Evolutionary conservation across 441 rosid species (phyloP).

Genomic region (Eruca vesicaria): DNA sequence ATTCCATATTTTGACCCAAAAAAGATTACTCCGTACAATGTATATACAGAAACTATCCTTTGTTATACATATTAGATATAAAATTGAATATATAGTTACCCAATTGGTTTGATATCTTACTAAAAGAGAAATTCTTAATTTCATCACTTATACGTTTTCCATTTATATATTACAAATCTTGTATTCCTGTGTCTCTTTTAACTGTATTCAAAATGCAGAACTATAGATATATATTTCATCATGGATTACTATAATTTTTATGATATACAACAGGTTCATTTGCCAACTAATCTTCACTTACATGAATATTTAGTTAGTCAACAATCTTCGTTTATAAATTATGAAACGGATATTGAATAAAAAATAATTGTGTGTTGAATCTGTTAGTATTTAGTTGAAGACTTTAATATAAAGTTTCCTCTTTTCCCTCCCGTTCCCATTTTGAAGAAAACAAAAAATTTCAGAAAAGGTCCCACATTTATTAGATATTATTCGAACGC

Average conservation of each 20-base stretch:
- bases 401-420: neutral
- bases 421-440: conserved; percentile 34
- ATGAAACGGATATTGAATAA: neutral
- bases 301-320: neutral
- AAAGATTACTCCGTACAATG: neutral
- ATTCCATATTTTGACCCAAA: no score
- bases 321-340: neutral
- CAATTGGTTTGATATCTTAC: neutral
- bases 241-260: neutral
- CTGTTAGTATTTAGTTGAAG: neutral
- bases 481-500: neutral
- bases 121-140: neutral
- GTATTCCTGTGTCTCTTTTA: neutral
- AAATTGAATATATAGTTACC: neutral
- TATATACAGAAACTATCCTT: neutral
- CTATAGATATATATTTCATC: neutral
- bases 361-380: conserved; percentile 8
- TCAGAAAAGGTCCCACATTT: neutral
- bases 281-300: neutral
- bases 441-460: neutral
- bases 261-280: neutral
- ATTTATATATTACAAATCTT: neutral
- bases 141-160: neutral
- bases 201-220: neutral
- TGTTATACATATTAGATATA: neutral